Percentiles rank a stretch among this genome's conserved stretches.
These are phyloP conservation scores for Edaphochlamys debaryana DNA, from an alignment of 139 green algal genomes.

Conservation along the genomic window DNA sequence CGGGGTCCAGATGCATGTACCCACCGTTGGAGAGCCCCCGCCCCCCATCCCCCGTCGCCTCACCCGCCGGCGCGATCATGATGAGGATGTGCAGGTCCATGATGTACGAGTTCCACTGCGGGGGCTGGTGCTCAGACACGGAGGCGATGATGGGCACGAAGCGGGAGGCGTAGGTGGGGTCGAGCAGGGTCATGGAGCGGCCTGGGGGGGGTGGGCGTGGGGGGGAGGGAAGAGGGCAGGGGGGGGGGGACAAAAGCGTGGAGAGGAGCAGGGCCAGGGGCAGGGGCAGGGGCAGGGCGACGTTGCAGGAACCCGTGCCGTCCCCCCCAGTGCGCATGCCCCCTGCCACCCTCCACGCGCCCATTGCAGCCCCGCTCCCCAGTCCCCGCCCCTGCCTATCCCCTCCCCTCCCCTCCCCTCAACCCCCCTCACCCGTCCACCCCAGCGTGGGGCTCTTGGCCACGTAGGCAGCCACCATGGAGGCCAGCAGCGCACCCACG, in stretches of 20 bases:
- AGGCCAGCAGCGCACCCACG: conserved; percentile 53
- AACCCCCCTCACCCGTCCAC: conserved; percentile 81
- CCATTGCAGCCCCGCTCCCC: too few species aligned
- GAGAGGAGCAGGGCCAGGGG: background rate
- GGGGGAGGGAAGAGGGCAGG: background rate
- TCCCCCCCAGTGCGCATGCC: too few species aligned
- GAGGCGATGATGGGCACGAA: conserved; percentile 98
- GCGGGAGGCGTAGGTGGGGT: conserved; percentile 96
- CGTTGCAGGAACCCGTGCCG: too few species aligned
- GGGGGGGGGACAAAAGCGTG: background rate
- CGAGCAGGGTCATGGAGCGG: conserved; percentile 89
- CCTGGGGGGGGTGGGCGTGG: conserved; percentile 53
- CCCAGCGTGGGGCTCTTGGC: conserved; percentile 91
- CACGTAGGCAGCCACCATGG: conserved; percentile 80
- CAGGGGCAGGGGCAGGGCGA: too few species aligned
- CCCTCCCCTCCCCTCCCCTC: too few species aligned
- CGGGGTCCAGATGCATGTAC: too few species aligned
- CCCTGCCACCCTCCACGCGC: too few species aligned
- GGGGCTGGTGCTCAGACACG: conserved; percentile 93
- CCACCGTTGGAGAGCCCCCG: too few species aligned
- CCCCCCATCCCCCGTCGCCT: background rate
- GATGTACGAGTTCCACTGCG: conserved; percentile 92
- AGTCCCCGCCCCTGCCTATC: too few species aligned
- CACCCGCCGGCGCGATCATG: conserved; percentile 49
- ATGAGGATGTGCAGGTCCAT: conserved; percentile 74